These are phyloP conservation scores for Alectoria sarmentosa DNA, from an alignment of 495 filamentous ascomycete species.

Conservation along the genomic window DNA sequence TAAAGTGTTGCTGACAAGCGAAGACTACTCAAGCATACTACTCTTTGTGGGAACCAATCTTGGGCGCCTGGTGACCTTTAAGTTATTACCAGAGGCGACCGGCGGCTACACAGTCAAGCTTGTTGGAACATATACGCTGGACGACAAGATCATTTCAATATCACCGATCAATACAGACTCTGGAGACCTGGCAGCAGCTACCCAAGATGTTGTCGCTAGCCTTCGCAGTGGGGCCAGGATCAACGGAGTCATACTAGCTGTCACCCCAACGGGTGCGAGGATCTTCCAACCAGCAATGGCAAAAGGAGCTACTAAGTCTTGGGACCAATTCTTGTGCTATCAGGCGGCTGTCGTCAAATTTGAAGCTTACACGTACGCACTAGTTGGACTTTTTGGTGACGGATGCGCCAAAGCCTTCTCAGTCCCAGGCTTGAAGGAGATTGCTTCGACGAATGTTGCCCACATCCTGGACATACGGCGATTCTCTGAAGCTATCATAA, in stretches of 20 bases:
- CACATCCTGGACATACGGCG: slow-evolving; percentile 65
- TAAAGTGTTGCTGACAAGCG: slow-evolving; percentile 12
- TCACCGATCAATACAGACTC: slow-evolving; percentile 70
- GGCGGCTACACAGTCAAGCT: slow-evolving; percentile 67
- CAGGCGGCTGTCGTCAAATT: slow-evolving; percentile 66
- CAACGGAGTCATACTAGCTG: slow-evolving; percentile 62
- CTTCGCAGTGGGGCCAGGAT: slow-evolving; percentile 63
- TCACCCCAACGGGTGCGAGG: slow-evolving; percentile 65
- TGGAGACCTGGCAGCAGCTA: slow-evolving; percentile 68
- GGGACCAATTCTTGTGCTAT: slow-evolving; percentile 75
- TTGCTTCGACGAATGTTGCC: slow-evolving; percentile 56
- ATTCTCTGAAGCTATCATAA: slow-evolving; percentile 59
- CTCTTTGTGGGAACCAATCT: slow-evolving; percentile 85
- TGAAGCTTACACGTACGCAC: slow-evolving; percentile 63
- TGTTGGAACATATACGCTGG: slow-evolving; percentile 56
- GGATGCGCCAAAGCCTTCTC: slow-evolving; percentile 71
- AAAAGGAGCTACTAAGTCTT: slow-evolving; percentile 84
- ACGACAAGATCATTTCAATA: slow-evolving; percentile 67
- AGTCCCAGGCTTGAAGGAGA: slow-evolving; percentile 78
- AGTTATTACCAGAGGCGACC: slow-evolving; percentile 64
- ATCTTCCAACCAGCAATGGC: slow-evolving; percentile 78
- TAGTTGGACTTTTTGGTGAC: slow-evolving; percentile 79
- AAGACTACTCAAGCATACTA: slow-evolving; percentile 84
- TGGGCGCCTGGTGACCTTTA: slow-evolving; percentile 81
- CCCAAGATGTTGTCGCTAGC: slow-evolving; percentile 59